Conservation (phyloP, 2,329 filamentous ascomycete genomes). For the Penicillium rolfsii region DNA sequence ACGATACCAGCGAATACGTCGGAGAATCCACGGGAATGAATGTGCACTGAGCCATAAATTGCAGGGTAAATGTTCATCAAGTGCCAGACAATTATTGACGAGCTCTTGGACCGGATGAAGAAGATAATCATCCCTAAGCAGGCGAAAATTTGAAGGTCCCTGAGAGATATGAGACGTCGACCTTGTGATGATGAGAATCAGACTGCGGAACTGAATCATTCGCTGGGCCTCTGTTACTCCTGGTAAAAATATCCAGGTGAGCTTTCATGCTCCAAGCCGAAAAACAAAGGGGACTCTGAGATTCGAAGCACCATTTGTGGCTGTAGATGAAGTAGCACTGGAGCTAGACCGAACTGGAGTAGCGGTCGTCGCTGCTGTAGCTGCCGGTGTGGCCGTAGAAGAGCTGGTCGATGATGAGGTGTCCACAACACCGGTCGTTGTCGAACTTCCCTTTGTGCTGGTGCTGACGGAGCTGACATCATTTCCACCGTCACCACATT, state of each 20-base stretch:
- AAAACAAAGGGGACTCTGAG: slow-evolving; percentile 16
- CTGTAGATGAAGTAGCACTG: slow-evolving; percentile 17
- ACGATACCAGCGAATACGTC: background rate
- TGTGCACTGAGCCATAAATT: background rate
- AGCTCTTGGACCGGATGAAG: background rate
- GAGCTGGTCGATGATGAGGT: slow-evolving; percentile 8
- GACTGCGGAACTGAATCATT: background rate
- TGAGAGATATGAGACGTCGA: background rate
- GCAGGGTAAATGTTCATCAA: background rate
- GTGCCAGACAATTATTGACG: background rate
- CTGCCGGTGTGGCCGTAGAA: slow-evolving; percentile 11
- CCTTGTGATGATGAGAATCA: background rate
- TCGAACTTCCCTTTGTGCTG: slow-evolving; percentile 11
- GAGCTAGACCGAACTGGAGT: slow-evolving; percentile 9
- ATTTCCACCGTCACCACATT: slow-evolving; percentile 22
- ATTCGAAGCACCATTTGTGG: slow-evolving; percentile 25
- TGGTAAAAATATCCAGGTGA: background rate
- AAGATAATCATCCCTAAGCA: background rate
- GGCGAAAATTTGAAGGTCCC: no score
- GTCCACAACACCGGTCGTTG: slow-evolving; percentile 14
- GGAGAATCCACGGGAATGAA: background rate
- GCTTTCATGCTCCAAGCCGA: background rate
- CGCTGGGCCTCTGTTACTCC: background rate
- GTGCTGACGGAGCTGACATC: slow-evolving; percentile 19
- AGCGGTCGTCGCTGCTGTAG: slow-evolving; percentile 5